Percentiles rank a stretch among this genome's conserved stretches.
Conservation (phyloP, 176 grass and related monocot genomes). For the Oryza glumipatula region DNA sequence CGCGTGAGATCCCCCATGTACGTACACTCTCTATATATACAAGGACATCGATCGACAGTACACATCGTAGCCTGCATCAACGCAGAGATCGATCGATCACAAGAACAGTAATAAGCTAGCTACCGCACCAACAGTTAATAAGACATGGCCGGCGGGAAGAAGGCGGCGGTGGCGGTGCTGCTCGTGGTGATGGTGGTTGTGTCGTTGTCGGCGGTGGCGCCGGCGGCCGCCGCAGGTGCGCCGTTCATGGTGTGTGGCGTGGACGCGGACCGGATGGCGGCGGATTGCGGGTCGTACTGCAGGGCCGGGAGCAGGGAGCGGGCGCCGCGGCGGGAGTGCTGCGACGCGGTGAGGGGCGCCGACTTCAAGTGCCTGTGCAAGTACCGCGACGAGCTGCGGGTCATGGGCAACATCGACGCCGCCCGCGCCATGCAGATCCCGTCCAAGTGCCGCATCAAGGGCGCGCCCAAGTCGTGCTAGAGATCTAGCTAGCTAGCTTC, state of each 20-base stretch:
- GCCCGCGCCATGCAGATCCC: conserved; percentile 39
- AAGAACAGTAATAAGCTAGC: background rate
- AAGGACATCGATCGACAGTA: background rate
- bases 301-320: background rate
- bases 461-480: background rate
- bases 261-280: background rate
- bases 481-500: no score
- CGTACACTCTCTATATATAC: background rate
- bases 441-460: background rate
- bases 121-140: background rate
- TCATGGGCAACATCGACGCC: conserved; percentile 10
- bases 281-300: conserved; percentile 40
- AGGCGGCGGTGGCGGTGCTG: conserved; percentile 6
- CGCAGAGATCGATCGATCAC: background rate
- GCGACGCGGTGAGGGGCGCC: conserved; percentile 36
- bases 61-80: no score
- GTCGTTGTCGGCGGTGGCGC: background rate
- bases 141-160: conserved; percentile 19
- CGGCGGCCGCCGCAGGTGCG: background rate
- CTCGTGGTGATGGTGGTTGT: conserved; percentile 29
- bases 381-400: background rate
- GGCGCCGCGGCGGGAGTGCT: conserved; percentile 13
- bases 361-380: conserved; percentile 46
- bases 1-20: background rate
- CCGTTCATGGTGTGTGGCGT: background rate